These are phyloP conservation scores for Tuber brumale DNA, from an alignment of 495 filamentous ascomycete genomes.

Conservation along the genomic window DNA sequence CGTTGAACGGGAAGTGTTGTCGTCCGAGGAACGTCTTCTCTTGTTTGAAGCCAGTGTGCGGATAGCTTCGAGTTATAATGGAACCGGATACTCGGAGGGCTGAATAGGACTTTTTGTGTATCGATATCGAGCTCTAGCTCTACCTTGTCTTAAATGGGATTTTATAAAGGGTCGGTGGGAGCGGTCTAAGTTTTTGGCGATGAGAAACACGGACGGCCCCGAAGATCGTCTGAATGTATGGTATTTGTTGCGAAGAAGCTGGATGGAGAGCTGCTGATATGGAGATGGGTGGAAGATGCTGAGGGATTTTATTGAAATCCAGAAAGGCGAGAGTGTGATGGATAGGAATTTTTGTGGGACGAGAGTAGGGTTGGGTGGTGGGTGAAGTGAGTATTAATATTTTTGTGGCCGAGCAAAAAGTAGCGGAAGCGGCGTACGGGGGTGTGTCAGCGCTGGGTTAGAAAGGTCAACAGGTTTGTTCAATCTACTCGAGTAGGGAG, in stretches of 20 bases:
- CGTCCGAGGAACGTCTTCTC: slow-evolving; percentile 39
- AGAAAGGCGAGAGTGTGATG: slow-evolving; percentile 13
- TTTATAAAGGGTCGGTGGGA: neutral
- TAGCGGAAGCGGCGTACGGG: slow-evolving; percentile 13
- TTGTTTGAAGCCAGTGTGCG: slow-evolving; percentile 37
- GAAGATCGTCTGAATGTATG: slow-evolving; percentile 24
- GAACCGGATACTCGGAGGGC: neutral
- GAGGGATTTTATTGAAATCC: slow-evolving; percentile 40
- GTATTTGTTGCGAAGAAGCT: slow-evolving; percentile 19
- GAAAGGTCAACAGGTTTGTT: slow-evolving; percentile 1
- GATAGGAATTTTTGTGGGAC: slow-evolving; percentile 24
- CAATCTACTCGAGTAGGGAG: slow-evolving; percentile 4
- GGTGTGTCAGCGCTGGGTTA: slow-evolving; percentile 34
- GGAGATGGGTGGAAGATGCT: slow-evolving; percentile 6
- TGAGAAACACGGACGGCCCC: slow-evolving; percentile 17
- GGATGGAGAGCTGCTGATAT: slow-evolving; percentile 10
- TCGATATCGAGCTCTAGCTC: neutral
- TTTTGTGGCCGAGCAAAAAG: slow-evolving; percentile 22
- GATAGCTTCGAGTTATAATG: neutral
- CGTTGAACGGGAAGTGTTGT: slow-evolving; percentile 24
- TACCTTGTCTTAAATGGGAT: neutral
- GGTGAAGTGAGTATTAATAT: slow-evolving; percentile 38
- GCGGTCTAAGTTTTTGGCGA: slow-evolving; percentile 13
- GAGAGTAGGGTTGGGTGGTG: slow-evolving; percentile 17
- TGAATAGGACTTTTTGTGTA: neutral